Evolutionary conservation across 2,329 filamentous ascomycete species (phyloP), one percentile per base, ranked within the genome.

Genomic region (Aspergillus flavus): DNA sequence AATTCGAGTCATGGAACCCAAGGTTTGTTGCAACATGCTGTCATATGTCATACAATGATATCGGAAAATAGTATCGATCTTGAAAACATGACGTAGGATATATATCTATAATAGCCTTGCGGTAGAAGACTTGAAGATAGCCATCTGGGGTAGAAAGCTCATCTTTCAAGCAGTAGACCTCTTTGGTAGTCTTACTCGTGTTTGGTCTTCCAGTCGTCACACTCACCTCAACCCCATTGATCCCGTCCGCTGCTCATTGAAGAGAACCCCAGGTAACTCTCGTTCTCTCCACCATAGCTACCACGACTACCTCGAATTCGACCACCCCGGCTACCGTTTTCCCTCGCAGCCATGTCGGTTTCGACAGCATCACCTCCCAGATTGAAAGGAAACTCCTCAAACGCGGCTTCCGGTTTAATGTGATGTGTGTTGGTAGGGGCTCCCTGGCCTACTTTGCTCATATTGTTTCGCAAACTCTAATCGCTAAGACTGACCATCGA

Each of bases 381-480:
- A 99, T 99, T 75, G 95, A 99, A 90, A 91, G 92, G 85, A 99
- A 99, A 91, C 91, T 98, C 79, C 82, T 99, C 84, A 99, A 99
- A 88, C 93, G 95, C 84, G 95, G 95, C 75, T 99, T 99, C 83
- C 95, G 99, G 83, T 99, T 99, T 89, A 99, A 99, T 81, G 91
- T 98, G 78, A 98, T 98, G 82, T 97, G 94, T 81, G 95, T 98
- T 80, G 95, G 95, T 98, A 86, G 80, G 94, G 90, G 66, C 28
- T 46, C 48, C 57, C 48, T 45, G 23, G 23, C 39, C 30, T 54
- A 5, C 36, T 26, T 36, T 36, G 30, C 30, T 10, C 30, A 32
- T 32, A 32, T 32, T 10, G 30, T 32, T 32, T 32, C 30, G 30
- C 30, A 32, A 32, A 32, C 30, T 32, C 30, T 32, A 2, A 32